Base-by-base conservation (phyloP, 805 yeast genomes). In the Monosporozyma aquatica region DNA sequence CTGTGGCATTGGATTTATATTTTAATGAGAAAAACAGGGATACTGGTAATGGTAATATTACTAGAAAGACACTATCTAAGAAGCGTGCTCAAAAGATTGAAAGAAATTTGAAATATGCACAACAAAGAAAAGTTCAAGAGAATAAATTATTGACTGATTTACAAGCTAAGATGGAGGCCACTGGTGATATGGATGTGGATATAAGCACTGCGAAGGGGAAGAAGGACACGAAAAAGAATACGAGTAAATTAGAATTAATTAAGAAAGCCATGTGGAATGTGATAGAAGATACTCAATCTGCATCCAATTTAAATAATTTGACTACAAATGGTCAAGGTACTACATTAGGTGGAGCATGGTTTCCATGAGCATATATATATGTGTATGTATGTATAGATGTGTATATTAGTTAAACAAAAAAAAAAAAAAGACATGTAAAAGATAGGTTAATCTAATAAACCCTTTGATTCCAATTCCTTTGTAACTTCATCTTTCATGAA, bases 71-170 rank as follows among this genome's bases (percentile, higher is more conserved):
- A 0, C 65, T 86, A 39, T 81, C 94, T 24, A 83, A 78, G 54
- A 87, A 87, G 67, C 78, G 83, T 64, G 76, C 82, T 35, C 74
- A 80, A 65, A 87, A 87, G 65, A 71, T 84, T 50, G 83, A 77
- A 56, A 76, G 96, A 71, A 87, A 87, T 58, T 70, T 76, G 59
- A 80, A 77, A 57, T 85, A 86, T 61, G 71, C 76, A 28, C 78
- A 71, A 45, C 74, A 74, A 48, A 75, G 87, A 68, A 68, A 67
- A 51, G 56, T 71, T 47, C 13, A 18, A 9, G 21, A 32, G 9
- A 9, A 9, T 23, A 23, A 23, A 23, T 23, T 23, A 23, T 58
- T 68, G 44, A 71, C 71, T 42, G 81, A 75, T 56, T 62, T 70
- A 17, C 69, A 70, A 39, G 73, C 74, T 14, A 62, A 69, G 43